Base-by-base conservation (phyloP, 1,284 basidiomycete genomes). In the Pseudozyma tsukubaensis region DNA sequence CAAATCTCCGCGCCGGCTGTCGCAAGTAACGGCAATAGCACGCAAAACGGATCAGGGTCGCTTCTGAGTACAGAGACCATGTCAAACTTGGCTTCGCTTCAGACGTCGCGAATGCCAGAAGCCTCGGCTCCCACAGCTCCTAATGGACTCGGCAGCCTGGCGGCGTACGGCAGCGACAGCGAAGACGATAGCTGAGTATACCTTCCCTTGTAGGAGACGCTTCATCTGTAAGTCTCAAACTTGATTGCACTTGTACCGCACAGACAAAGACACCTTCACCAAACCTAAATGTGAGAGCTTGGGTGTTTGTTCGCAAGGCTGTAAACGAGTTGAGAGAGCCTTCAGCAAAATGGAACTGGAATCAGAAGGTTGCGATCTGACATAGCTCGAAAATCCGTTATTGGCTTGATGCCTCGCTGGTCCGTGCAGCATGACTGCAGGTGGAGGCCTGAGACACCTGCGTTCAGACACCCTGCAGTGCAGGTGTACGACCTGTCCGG, bases 141-240 rank as follows among this genome's bases (percentile, higher is more conserved):
- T 45, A 66, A 39, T 19, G 77, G 75, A 4, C 62, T 83, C 16
- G 72, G 70, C 36, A 74, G 76, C 32, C 52, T 83, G 6, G 73
- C 81, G 8, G 78, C 74, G 4, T 83, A 83, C 49, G 80, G 64
- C 8, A 83, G 80, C 48, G 80, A 83, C 54, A 80, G 77, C 52
- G 80, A 81, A 18, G 67, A 77, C 21, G 66, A 65, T n/a, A 36
- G 40, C 45, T 70, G 35, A 70, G 35, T 6, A 19, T 3, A 18
- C 12, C 24, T 14, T 29, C n/a, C 12, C 34, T 11, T 34, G 32
- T 16, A 9, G 21, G 24, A 9, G 7, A 19, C 47, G 4, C 18
- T 35, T 13, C 29, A 32, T 36, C n/a, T n/a, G n/a, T n/a, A 9
- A 37, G 36, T 37, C 36, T 37, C 36, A 37, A n/a, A n/a, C n/a